Base-by-base conservation (phyloP, 208 protist genomes). In the Strigomonas galati region DNA sequence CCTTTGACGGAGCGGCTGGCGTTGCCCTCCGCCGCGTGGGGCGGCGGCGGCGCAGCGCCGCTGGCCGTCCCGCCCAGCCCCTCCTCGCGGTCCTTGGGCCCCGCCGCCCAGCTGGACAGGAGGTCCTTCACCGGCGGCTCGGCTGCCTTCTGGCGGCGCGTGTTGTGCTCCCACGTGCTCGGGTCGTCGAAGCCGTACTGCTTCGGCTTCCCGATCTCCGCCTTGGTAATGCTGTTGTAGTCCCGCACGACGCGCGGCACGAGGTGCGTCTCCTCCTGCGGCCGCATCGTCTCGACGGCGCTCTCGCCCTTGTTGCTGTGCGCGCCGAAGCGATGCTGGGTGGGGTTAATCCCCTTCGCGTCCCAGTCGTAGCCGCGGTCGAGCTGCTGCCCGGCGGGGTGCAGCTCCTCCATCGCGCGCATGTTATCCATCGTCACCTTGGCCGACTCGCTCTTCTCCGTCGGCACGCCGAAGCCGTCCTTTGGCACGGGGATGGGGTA, bases 331-430 rank as follows among this genome's bases (percentile, higher is more conserved):
- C 87, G 74, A 63, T 86, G 69, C 62, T 85, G 68, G 24, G 77
- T 81, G 2, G 85, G 82, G 73, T 95, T 83, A 60, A 95, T 89
- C 40, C 84, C 85, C 5, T 63, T 46, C 19, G 44, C 52, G 15
- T 87, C 81, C 87, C 90, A 95, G 72, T 95, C 73, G 70, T 93
- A 95, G 56, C 77, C 73, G 40, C 87, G 81, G 26, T 82, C 71
- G 30, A 71, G 73, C 59, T 84, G 79, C 57, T 44, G 82, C 9
- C 87, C 90, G 5, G 72, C 76, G 12, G 74, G 76, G 66, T 91
- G 78, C 48, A 81, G 27, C 31, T 84, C 68, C 9, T 86, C 79
- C 12, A 84, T 72, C 32, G 82, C 65, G 14, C 74, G 73, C 57
- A 80, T 84, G 27, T 65, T 74, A 31, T 71, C 79, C 58, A 95